phyloP scores from a whole-genome alignment of 2,329 filamentous ascomycete genomes.

The Aspergillus neotritici region DNA sequence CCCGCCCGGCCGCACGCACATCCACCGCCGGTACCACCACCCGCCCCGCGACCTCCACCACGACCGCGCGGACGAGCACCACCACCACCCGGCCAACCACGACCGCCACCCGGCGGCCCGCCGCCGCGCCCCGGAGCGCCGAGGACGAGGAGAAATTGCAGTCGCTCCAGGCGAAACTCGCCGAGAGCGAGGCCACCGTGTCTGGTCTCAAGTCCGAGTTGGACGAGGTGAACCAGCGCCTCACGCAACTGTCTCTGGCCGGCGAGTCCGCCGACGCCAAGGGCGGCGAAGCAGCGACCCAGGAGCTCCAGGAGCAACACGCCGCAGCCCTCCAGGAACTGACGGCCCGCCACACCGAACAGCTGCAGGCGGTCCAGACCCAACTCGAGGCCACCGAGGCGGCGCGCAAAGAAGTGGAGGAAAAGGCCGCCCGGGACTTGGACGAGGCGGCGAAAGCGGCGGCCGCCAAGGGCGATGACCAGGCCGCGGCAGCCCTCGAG shows the following conservation, averaged over 20 bases:
- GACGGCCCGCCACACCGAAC: constrained; percentile 27
- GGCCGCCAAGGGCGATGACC: constrained; percentile 30
- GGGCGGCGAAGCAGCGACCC: constrained; percentile 18
- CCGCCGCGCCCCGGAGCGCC: constrained; percentile 28
- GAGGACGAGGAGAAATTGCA: constrained; percentile 30
- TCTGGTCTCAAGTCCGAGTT: constrained; percentile 29
- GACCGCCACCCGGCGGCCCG: constrained; percentile 32
- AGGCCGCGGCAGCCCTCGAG: constrained; percentile 31
- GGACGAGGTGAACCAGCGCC: constrained; percentile 31
- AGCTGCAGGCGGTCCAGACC: constrained; percentile 27
- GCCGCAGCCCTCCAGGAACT: constrained; percentile 30
- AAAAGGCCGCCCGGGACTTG: constrained; percentile 33
- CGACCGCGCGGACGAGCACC: constrained; percentile 15
- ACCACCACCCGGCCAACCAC: constrained; percentile 15
- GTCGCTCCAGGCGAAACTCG: constrained; percentile 31
- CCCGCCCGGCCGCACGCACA: constrained; percentile 22
- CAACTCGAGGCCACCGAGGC: constrained; percentile 34
- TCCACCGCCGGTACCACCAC: constrained; percentile 20
- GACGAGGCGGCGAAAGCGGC: constrained; percentile 36
- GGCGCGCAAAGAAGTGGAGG: constrained; percentile 33
- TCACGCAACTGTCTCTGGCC: constrained; percentile 27
- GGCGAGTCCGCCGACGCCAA: constrained; percentile 19
- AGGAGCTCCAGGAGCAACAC: constrained; percentile 27
- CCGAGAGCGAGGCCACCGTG: constrained; percentile 33
- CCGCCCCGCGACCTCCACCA: constrained; percentile 17